Percentiles rank a stretch among this genome's conserved stretches.
These are phyloP conservation scores for Perkinsela sp. DNA, from an alignment of 208 protist species.

Conservation along the genomic window DNA sequence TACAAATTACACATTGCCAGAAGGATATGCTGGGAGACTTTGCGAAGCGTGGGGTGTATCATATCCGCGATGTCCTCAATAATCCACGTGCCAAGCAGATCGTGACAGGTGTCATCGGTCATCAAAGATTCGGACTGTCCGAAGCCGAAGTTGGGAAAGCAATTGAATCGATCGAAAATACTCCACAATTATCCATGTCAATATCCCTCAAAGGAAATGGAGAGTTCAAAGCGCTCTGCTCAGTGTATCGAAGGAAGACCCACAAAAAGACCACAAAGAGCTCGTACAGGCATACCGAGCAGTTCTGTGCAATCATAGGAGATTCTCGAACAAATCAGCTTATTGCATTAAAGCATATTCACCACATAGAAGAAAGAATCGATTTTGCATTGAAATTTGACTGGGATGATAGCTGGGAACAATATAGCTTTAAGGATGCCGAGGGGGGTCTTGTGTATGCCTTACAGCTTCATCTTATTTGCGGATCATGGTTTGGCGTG, in stretches of 20 bases:
- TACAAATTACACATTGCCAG: conserved; percentile 53
- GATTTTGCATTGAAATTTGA: background rate
- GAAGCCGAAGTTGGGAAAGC: background rate
- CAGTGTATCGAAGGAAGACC: background rate
- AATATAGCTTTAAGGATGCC: background rate
- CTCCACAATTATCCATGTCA: background rate
- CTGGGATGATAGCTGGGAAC: background rate
- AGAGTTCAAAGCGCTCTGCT: background rate
- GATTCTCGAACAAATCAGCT: background rate
- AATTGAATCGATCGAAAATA: background rate
- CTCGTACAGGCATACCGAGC: background rate
- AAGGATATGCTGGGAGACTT: conserved; percentile 24
- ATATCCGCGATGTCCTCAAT: conserved; percentile 5
- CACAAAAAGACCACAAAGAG: background rate
- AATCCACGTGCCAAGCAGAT: background rate
- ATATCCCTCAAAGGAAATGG: background rate
- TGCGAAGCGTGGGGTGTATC: conserved; percentile 11
- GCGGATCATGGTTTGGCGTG: background rate
- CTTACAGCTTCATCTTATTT: background rate
- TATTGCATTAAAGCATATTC: background rate
- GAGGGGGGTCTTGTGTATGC: background rate
- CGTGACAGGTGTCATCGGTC: background rate
- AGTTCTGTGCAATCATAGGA: background rate
- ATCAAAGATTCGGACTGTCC: background rate
- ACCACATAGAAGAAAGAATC: background rate